Evolutionary conservation across 2,329 filamentous ascomycete genomes (phyloP).

Genomic region (Elsinoe perseae): DNA sequence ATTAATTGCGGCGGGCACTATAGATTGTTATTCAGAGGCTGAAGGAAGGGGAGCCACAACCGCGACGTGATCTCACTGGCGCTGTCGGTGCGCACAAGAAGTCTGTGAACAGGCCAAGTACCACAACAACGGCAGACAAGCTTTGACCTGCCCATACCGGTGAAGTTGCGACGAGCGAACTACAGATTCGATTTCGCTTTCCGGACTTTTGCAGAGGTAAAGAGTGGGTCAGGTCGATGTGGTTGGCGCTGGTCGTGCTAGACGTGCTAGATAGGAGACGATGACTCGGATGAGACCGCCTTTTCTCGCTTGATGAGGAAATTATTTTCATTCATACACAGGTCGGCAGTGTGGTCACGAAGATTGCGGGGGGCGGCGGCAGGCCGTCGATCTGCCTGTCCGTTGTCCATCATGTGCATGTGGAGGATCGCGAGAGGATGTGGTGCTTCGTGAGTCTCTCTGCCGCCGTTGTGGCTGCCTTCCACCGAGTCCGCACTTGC

Average conservation of each 20-base stretch:
- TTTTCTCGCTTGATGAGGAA: neutral
- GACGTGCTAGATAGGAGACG: neutral
- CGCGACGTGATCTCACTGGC: neutral
- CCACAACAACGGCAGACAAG: slow-evolving; percentile 6
- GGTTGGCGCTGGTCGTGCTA: neutral
- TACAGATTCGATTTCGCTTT: neutral
- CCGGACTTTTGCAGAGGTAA: neutral
- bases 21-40: neutral
- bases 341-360: neutral
- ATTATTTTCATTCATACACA: neutral
- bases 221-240: neutral
- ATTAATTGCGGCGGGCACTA: slow-evolving; percentile 4
- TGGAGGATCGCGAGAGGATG: too few species aligned
- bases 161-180: neutral
- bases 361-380: slow-evolving; percentile 8
- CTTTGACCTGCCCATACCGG: slow-evolving; percentile 12
- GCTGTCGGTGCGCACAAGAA: too few species aligned
- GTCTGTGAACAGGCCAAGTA: neutral
- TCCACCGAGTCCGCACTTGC: neutral
- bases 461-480: neutral
- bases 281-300: neutral
- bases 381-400: neutral
- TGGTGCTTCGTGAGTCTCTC: neutral
- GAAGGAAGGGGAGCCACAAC: slow-evolving; percentile 1
- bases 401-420: slow-evolving; percentile 1